Percentiles rank a stretch among this genome's conserved stretches.
These are phyloP conservation scores for Phytophthora pseudosyringae DNA, from an alignment of 352 stramenopile genomes.

Conservation along the genomic window DNA sequence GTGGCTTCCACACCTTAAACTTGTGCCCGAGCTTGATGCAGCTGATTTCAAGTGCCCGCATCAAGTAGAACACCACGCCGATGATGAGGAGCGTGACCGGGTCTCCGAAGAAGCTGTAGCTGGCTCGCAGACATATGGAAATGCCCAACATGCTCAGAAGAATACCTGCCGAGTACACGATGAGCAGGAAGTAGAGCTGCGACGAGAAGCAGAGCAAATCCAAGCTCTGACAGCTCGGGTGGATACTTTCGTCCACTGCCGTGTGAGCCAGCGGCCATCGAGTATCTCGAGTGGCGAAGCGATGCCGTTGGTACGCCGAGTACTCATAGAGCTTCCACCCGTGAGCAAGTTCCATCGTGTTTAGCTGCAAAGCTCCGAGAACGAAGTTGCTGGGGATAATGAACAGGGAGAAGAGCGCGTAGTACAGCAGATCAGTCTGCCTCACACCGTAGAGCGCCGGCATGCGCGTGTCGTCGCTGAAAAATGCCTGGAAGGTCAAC, in stretches of 20 bases:
- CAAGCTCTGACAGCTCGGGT: slow-evolving; percentile 92
- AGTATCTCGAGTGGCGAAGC: slow-evolving; percentile 93
- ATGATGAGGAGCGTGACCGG: slow-evolving; percentile 91
- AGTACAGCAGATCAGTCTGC: slow-evolving; percentile 95
- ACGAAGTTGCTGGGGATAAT: slow-evolving; percentile 95
- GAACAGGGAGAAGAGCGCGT: slow-evolving; percentile 94
- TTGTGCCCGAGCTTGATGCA: slow-evolving; percentile 80
- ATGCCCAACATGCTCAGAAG: slow-evolving; percentile 93
- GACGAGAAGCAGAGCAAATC: slow-evolving; percentile 97
- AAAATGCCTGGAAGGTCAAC: slow-evolving; percentile 91
- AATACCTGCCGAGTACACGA: slow-evolving; percentile 87
- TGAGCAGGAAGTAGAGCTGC: slow-evolving; percentile 92
- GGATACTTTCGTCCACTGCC: slow-evolving; percentile 91
- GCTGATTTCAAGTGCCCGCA: slow-evolving; percentile 62
- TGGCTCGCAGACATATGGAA: slow-evolving; percentile 93
- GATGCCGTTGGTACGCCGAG: slow-evolving; percentile 95
- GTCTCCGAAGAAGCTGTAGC: slow-evolving; percentile 95
- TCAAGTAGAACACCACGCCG: slow-evolving; percentile 78
- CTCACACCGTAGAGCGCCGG: slow-evolving; percentile 93
- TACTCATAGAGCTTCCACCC: slow-evolving; percentile 99
- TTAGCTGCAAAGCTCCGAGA: slow-evolving; percentile 95
- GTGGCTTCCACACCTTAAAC: slow-evolving; percentile 92
- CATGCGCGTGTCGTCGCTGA: slow-evolving; percentile 92
- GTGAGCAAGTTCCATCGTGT: slow-evolving; percentile 96
- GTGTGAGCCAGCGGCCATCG: slow-evolving; percentile 92